Conservation (phyloP, 371 early-diverging fungal species). For the Fennellomyces sp. region DNA sequence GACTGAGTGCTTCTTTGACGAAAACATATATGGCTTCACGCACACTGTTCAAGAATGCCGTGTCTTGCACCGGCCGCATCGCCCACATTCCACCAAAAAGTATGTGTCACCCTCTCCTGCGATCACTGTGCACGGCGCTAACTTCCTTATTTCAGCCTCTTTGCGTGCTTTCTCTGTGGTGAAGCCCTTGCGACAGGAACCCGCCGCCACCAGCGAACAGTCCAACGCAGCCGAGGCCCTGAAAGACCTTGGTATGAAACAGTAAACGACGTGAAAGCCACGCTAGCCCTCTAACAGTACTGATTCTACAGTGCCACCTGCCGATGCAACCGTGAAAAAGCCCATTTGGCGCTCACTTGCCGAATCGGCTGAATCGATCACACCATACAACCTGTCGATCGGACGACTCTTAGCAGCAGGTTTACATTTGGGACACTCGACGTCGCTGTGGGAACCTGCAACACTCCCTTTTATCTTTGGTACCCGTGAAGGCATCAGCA, state of each 20-base stretch:
- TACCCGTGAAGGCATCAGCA: slow-evolving; percentile 87
- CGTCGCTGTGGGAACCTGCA: slow-evolving; percentile 77
- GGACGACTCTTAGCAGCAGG: slow-evolving; percentile 82
- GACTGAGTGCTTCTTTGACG: neutral
- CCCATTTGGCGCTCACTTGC: slow-evolving; percentile 36
- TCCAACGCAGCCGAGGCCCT: neutral
- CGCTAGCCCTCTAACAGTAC: neutral
- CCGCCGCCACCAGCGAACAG: neutral
- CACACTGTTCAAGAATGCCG: neutral
- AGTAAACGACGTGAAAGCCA: no score
- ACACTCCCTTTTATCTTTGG: slow-evolving; percentile 92
- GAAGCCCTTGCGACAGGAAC: neutral
- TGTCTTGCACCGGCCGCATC: neutral
- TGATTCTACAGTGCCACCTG: slow-evolving; percentile 18
- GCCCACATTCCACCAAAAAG: neutral
- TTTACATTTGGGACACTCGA: slow-evolving; percentile 91
- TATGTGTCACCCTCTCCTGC: neutral
- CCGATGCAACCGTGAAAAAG: slow-evolving; percentile 26
- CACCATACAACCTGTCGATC: slow-evolving; percentile 64
- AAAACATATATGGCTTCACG: slow-evolving; percentile 6
- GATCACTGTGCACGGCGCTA: neutral
- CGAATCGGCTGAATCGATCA: slow-evolving; percentile 27
- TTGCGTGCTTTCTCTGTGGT: neutral
- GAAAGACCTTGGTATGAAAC: neutral
- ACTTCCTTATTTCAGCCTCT: neutral